Evolutionary conservation across 2,329 filamentous ascomycete species (phyloP), one percentile per base, ranked within the genome.

Genomic region (Aspergillus awamori): DNA sequence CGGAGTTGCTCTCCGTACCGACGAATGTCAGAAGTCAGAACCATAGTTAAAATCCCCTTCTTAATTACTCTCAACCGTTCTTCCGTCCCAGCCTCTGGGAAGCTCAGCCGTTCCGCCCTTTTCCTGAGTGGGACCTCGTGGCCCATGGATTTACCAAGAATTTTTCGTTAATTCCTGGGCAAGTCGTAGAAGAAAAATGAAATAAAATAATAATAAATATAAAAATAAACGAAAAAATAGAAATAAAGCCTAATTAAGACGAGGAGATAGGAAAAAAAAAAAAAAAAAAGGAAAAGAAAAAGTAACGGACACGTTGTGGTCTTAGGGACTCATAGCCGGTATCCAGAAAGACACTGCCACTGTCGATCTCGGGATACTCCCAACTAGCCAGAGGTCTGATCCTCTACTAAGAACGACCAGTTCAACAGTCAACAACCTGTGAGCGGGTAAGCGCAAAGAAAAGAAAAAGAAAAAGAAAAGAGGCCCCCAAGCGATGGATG

Each of bases 321-420:
- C 53, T 22, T 24, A 43, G 26, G 39, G 36, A 39, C 36, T 41
- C 33, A 8, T 41, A 43, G 53, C 22, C 53, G 39, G 41, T 43
- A 43, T 26, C 33, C 33, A 36, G 33, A 5, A 56, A 26, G 39
- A 56, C 53, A 56, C 53, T 56, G 53, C 53, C 53, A 56, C 53
- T 47, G 53, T 41, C 53, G 53, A 56, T 56, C 53, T 56, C 53
- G 53, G 53, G 53, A 45, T 45, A 26, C 39, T 30, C 30, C 30
- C 39, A 39, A 47, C 39, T 56, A 56, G 39, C n/a, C 24, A 56
- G 53, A 56, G 53, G 53, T 56, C 53, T 56, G 53, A 56, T 56
- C 53, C 53, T 56, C 53, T 45, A 30, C 53, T 30, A 55, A 43
- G 17, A 51, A 33, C 47, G 5, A 28, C 47, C 41, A 45, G 10